Base-by-base conservation (phyloP, 148 eudicot genomes). In the Euryodendron excelsum region DNA sequence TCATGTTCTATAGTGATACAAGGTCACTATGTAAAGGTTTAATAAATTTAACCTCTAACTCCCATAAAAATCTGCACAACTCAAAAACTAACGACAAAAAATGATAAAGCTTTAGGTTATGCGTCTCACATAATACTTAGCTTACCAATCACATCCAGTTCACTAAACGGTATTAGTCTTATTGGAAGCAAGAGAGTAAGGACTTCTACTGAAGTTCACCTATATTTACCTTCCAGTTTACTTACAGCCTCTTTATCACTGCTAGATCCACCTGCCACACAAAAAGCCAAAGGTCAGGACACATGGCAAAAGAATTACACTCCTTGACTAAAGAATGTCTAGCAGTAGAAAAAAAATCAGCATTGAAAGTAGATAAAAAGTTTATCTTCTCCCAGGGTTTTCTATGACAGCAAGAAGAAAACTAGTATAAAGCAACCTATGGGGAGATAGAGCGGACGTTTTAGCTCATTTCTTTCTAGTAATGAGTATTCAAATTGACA, bases 171-270 rank as follows among this genome's bases (percentile, higher is more conserved):
- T 20, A 56, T 37, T 25, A 4, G 9, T 56, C 64, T 5, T 12
- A 55, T 55, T 18, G 10, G 39, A 45, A 59, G 31, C 48, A 65
- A 36, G 21, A 72, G 12, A 37, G 5, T 3, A 15, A 33, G 65
- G 52, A 14, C 17, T 62, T 60, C 12, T 31, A 1, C 10, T 3
- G 21, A 44, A 62, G 31, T 0, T 47, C 52, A 74, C 13, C 44
- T 6, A 13, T 17, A 33, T 62, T 74, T 84, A 93, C 99, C 99
- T 90, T 90, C 97, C 78, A 89, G 80, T 83, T 94, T 86, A 78
- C 76, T 89, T 34, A 91, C 78, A 77, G 88, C 82, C 2, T 84
- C 87, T 47, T 78, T 87, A 33, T 47, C 88, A 34, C 74, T 65
- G 45, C 31, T 80, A 47, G 82, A 78, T 77, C 81, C 85, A 80